Evolutionary conservation across 768 basidiomycete genomes (phyloP).

Genomic region (Boletus sp.): DNA sequence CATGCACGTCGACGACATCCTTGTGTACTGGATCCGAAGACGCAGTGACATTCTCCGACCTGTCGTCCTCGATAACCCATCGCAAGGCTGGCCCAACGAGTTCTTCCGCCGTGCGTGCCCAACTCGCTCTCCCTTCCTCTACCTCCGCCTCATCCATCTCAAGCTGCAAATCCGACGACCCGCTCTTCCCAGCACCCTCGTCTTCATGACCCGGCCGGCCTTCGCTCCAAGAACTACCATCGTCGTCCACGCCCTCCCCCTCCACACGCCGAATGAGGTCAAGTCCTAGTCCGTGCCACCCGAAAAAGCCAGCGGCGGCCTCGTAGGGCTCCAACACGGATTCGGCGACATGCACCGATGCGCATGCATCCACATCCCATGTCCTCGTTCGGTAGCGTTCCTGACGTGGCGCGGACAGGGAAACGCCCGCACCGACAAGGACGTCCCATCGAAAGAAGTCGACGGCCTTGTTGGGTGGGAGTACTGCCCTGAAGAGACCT

Average conservation of each 20-base stretch:
- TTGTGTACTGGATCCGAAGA: too few species aligned
- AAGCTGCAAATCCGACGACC: conserved; percentile 3
- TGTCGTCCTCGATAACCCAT: background rate
- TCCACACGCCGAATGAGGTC: conserved; percentile 4
- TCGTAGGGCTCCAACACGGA: conserved; percentile 25
- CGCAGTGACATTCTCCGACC: too few species aligned
- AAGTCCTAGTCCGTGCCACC: conserved; percentile 26
- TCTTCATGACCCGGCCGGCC: background rate
- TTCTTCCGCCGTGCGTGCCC: conserved; percentile 18
- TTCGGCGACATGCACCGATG: conserved; percentile 18
- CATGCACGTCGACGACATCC: background rate
- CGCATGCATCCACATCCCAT: background rate
- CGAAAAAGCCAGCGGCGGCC: conserved; percentile 29
- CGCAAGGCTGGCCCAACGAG: conserved; percentile 20
- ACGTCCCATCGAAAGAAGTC: conserved; percentile 30
- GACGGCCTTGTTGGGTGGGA: conserved; percentile 17
- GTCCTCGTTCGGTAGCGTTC: background rate
- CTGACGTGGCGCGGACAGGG: background rate
- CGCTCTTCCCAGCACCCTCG: background rate
- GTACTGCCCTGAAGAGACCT: conserved; percentile 24
- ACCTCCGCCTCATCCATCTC: conserved; percentile 22
- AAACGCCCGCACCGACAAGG: background rate
- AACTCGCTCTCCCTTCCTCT: conserved; percentile 22
- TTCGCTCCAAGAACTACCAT: background rate
- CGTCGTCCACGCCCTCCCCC: background rate